These are phyloP conservation scores for Perkinsus marinus DNA, from an alignment of 169 alveolate species.

Conservation along the genomic window DNA sequence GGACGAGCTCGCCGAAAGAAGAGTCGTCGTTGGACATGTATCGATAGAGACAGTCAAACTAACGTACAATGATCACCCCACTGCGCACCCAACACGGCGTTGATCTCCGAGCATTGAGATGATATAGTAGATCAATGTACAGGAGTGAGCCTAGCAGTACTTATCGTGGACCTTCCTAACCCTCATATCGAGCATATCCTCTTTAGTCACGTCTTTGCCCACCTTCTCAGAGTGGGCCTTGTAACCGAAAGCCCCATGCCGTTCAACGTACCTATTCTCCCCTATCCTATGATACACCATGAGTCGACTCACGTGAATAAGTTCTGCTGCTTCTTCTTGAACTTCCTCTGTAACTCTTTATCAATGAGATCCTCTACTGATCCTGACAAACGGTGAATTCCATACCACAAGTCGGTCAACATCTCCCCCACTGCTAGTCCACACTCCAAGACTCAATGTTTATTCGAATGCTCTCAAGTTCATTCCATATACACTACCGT, in stretches of 20 bases:
- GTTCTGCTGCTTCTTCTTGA: background rate
- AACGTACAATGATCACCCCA: background rate
- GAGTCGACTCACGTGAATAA: background rate
- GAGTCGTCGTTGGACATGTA: background rate
- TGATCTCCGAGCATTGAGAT: background rate
- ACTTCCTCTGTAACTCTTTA: background rate
- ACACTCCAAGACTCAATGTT: too few species aligned
- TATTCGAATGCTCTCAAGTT: too few species aligned
- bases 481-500: background rate
- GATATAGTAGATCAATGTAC: background rate
- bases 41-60: background rate
- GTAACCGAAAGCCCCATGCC: background rate
- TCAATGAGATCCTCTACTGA: background rate
- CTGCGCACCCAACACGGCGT: background rate
- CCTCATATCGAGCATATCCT: background rate
- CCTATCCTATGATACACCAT: background rate
- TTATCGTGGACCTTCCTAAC: background rate
- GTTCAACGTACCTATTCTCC: background rate
- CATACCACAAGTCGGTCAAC: too few species aligned
- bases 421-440: too few species aligned
- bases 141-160: background rate
- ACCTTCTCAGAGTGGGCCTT: background rate
- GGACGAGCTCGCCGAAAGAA: slow-evolving; percentile 30
- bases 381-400: too few species aligned
- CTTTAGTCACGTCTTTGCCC: background rate